Base-by-base conservation (phyloP, 768 basidiomycete species). In the Epithele typhae region DNA sequence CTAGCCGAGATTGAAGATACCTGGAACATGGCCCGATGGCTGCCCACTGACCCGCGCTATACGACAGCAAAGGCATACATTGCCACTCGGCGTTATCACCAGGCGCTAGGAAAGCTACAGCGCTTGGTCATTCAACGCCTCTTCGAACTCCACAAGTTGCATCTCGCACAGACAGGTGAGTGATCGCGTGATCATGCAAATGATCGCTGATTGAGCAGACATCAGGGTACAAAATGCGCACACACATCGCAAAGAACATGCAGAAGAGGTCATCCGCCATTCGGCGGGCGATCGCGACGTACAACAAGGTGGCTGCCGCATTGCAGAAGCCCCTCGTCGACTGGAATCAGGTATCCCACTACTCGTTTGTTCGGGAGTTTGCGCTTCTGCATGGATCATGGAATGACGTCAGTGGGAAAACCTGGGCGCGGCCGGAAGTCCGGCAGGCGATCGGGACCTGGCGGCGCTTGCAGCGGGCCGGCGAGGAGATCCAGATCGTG, bases 131-230 rank as follows among this genome's bases (percentile, higher is more conserved):
- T 70, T 0, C 63, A 64, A 46, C 55, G 59, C 1, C 46, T 73
- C 0, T 70, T 72, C 54, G 64, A 73, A 52, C 57, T 72, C 1
- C 64, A 64, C 18, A 67, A 67, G 49, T 45, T 68, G 25, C 69
- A 70, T 51, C 45, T 70, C 3, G 58, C 63, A 12, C 43, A 55
- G 4, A 69, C 61, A 17, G 69, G 69, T 69, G 48, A n/a, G 58
- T 45, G 27, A 17, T 27, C 9, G 23, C 42, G 12, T 23, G 17
- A 33, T 24, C 9, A 17, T 19, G 23, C 19, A 32, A 12, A 12
- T 23, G 3, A 18, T 24, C 15, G 25, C 35, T 45, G 35, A 45
- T 43, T 6, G 6, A 32, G 18, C 17, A n/a, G 11, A 23, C 22
- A 24, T 4, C 40, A 67, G 62, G 52, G 5, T 67, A 65, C 42